phyloP scores from a whole-genome alignment of 352 stramenopile species.

The Phytophthora meadii region DNA sequence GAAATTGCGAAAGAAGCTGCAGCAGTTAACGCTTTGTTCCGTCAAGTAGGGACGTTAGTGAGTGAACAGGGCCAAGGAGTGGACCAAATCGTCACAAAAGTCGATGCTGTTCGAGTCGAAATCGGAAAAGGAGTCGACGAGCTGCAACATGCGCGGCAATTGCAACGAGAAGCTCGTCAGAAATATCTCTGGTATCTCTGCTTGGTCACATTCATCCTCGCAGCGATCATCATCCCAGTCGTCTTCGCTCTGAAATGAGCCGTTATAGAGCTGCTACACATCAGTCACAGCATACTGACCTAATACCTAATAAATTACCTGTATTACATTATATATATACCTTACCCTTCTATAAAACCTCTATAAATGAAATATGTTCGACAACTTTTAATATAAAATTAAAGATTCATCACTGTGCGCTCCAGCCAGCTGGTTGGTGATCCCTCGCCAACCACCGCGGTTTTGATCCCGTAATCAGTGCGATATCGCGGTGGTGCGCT shows the following conservation, averaged over 20 bases:
- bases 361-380: too few relatives aligned
- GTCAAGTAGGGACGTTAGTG: slow-evolving; percentile 67
- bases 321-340: not conserved
- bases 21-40: slow-evolving; percentile 75
- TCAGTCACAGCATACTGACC: not conserved
- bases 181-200: slow-evolving; percentile 65
- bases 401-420: too few relatives aligned
- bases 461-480: too few relatives aligned
- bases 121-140: slow-evolving; percentile 80
- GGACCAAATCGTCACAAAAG: slow-evolving; percentile 76
- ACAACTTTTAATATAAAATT: too few relatives aligned
- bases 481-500: too few relatives aligned
- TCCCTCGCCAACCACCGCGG: too few relatives aligned
- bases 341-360: too few relatives aligned
- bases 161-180: slow-evolving; percentile 68
- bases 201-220: slow-evolving; percentile 42
- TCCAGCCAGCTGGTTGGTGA: too few relatives aligned
- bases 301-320: not conserved
- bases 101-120: slow-evolving; percentile 74
- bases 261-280: slow-evolving; percentile 6
- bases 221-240: slow-evolving; percentile 61
- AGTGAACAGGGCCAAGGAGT: slow-evolving; percentile 72
- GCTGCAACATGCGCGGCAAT: slow-evolving; percentile 60
- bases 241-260: slow-evolving; percentile 45
- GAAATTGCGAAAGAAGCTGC: slow-evolving; percentile 71